Base-by-base conservation (phyloP, 1,284 basidiomycete genomes). In the Papiliotrema flavescens region DNA sequence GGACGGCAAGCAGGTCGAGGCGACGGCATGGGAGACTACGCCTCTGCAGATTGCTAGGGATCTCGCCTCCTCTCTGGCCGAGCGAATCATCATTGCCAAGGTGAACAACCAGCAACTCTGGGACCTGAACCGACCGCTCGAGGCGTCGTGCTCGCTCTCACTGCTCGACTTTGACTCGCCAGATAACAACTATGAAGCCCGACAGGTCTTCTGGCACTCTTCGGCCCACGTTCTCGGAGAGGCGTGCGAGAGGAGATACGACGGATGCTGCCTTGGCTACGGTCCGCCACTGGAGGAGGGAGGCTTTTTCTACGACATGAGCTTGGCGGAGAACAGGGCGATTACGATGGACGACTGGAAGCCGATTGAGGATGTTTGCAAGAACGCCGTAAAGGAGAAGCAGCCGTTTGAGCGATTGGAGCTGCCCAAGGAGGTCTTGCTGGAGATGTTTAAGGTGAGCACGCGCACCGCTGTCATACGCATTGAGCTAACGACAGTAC, bases 271-370 rank as follows among this genome's bases (percentile, higher is more conserved):
- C 79, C 82, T 99, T 19, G 97, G 95, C 73, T 87, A 98, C 65
- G 96, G 96, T 15, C 96, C 96, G 20, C 96, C 96, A 20, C 94
- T 77, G 50, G 69, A 92, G 2, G 93, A 97, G 42, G 95, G 98
- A 28, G 96, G 96, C 15, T 99, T 99, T 83, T 99, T 96, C 83
- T 98, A 99, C 76, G 96, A 99, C 76, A 98, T 99, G 96, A 68
- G 65, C 37, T 60, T 79, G 44, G 73, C 67, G 42, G 72, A 72
- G 36, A 48, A 54, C 56, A 88, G 89, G 66, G 83, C 85, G 22
- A 85, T 97, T 39, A 81, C 83, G 40, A 84, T 84, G 57, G 76
- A 85, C 28, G 96, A 99, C 75, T 98, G 95, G 76, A 85, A 89
- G 35, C 79, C 85, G 5, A 82, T 99, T 24, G 96, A 99, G 75